phyloP scores from a whole-genome alignment of 2,329 filamentous ascomycete species.

The Stenocarpella maydis region DNA sequence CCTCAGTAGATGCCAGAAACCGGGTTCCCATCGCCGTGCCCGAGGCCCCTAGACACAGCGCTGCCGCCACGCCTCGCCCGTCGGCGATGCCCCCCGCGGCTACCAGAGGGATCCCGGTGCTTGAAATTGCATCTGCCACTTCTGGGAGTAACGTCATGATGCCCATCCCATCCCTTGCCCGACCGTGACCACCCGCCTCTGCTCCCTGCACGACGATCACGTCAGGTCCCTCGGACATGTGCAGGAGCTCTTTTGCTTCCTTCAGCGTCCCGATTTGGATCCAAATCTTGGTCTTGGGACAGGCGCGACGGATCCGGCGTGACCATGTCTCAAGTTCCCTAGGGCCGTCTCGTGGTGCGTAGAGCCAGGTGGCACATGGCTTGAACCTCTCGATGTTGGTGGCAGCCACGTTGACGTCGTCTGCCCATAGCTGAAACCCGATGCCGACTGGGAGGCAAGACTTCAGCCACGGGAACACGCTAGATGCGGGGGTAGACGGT shows the following conservation, averaged over 20 bases:
- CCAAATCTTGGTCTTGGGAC: conserved; percentile 57
- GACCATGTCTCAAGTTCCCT: conserved; percentile 54
- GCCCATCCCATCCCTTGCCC: conserved; percentile 52
- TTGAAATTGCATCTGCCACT: conserved; percentile 50
- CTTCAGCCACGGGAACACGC: not conserved
- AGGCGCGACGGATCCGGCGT: conserved; percentile 49
- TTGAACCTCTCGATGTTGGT: conserved; percentile 43
- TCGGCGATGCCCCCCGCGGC: conserved; percentile 63
- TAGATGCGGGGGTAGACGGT: conserved; percentile 14
- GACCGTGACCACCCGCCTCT: conserved; percentile 63
- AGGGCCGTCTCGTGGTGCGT: conserved; percentile 50
- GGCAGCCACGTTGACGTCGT: conserved; percentile 45
- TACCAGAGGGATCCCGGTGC: conserved; percentile 51
- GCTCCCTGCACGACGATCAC: conserved; percentile 61
- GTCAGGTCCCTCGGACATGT: conserved; percentile 50
- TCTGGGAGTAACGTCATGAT: conserved; percentile 60
- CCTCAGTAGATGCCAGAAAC: conserved; percentile 60
- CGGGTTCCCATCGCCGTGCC: conserved; percentile 70
- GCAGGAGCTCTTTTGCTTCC: conserved; percentile 54
- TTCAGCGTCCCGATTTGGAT: conserved; percentile 58
- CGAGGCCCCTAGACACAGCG: conserved; percentile 58
- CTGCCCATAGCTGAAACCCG: conserved; percentile 56
- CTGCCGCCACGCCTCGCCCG: conserved; percentile 58
- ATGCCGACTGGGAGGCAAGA: conserved; percentile 53
- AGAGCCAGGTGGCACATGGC: conserved; percentile 57